phyloP scores from a whole-genome alignment of 805 yeast species.

The Candida silvatica region DNA sequence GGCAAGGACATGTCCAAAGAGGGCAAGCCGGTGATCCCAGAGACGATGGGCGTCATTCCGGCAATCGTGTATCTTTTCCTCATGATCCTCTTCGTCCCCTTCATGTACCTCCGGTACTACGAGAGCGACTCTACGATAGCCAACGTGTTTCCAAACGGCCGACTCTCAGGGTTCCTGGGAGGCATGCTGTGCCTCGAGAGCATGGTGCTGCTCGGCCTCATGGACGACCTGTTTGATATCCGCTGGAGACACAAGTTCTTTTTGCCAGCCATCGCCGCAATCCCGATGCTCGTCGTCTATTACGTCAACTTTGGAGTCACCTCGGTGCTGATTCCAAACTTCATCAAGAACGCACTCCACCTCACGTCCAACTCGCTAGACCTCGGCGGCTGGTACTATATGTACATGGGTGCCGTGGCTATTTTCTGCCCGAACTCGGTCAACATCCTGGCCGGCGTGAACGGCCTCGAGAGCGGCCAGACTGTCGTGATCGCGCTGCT shows the following conservation, averaged over 20 bases:
- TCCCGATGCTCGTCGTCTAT: constrained; percentile 85
- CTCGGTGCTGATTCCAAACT: constrained; percentile 71
- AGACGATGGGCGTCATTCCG: constrained; percentile 85
- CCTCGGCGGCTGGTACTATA: constrained; percentile 72
- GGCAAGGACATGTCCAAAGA: constrained; percentile 80
- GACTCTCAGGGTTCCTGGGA: constrained; percentile 77
- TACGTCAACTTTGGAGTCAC: constrained; percentile 93
- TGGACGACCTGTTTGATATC: constrained; percentile 92
- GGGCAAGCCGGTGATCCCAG: constrained; percentile 75
- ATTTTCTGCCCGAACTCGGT: constrained; percentile 95
- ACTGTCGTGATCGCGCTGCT: constrained; percentile 68
- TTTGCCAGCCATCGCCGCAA: constrained; percentile 87
- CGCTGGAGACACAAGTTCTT: constrained; percentile 98
- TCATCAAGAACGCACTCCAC: constrained; percentile 35
- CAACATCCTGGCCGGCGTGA: constrained; percentile 91
- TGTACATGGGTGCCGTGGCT: constrained; percentile 84
- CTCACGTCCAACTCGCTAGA: constrained; percentile 45
- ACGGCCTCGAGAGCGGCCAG: constrained; percentile 96
- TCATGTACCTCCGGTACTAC: constrained; percentile 69
- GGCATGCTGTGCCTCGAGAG: constrained; percentile 78
- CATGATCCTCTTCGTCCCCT: constrained; percentile 83
- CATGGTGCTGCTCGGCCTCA: constrained; percentile 77
- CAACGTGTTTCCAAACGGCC: constrained; percentile 63
- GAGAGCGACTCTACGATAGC: constrained; percentile 22
- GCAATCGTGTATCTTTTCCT: constrained; percentile 74